These are phyloP conservation scores for Pichia sp. DNA, from an alignment of 1,139 yeast species.

Conservation along the genomic window DNA sequence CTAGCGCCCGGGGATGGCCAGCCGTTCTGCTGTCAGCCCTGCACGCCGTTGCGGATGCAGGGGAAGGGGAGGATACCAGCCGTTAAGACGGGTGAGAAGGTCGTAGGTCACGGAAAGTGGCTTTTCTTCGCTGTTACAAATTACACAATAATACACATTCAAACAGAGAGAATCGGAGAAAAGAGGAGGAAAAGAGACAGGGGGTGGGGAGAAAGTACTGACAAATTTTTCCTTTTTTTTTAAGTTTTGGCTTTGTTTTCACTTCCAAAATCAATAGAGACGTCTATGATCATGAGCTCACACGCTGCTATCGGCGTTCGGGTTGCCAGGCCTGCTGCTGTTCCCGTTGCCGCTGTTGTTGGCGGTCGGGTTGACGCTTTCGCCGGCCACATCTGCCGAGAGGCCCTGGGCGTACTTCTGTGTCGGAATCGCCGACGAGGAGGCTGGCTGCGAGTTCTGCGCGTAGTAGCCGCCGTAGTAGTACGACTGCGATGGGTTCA, in stretches of 20 bases:
- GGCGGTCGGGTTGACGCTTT: neutral
- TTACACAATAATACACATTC: neutral
- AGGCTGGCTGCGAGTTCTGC: neutral
- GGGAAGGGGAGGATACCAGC: too few species aligned
- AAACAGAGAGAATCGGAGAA: neutral
- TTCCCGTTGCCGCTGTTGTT: neutral
- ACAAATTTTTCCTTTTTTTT: neutral
- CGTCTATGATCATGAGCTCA: neutral
- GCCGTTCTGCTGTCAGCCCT: neutral
- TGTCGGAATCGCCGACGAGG: neutral
- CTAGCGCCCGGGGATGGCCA: neutral
- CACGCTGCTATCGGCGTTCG: neutral
- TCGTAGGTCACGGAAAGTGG: neutral
- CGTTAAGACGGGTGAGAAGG: neutral
- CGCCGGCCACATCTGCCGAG: neutral
- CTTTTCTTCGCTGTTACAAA: neutral
- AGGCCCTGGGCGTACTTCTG: neutral
- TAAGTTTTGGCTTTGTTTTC: neutral
- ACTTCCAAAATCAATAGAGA: neutral
- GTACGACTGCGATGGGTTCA: neutral
- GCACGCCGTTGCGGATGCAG: neutral
- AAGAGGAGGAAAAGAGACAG: neutral
- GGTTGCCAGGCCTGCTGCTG: neutral
- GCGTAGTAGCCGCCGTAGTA: constrained; percentile 10
- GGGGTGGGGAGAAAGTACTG: too few species aligned